A percentile compares a stretch with the other conserved stretches of the same genome.
phyloP scores from a whole-genome alignment of 2,329 filamentous ascomycete genomes.

The Alternaria postmessia region DNA sequence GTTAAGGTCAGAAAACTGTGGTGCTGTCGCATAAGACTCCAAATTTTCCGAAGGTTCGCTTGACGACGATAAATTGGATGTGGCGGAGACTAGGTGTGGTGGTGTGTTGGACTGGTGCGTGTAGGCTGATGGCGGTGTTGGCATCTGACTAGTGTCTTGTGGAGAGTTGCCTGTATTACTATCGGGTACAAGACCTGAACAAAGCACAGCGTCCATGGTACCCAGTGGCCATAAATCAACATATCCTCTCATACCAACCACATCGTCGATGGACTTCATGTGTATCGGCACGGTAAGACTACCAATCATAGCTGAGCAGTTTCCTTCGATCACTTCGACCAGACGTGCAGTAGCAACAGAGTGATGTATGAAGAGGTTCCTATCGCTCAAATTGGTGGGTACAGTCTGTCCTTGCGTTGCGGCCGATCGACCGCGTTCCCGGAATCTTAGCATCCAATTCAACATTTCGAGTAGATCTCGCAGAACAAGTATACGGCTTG shows the following conservation, averaged over 20 bases:
- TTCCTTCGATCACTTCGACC: slow-evolving; percentile 34
- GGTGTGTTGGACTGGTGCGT: not conserved
- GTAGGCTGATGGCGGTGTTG: slow-evolving; percentile 1
- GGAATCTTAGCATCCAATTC: slow-evolving; percentile 42
- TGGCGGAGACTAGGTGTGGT: not conserved
- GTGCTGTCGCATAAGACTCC: slow-evolving; percentile 11
- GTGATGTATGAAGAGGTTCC: slow-evolving; percentile 26
- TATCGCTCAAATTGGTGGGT: slow-evolving; percentile 20
- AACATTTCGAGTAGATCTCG: slow-evolving; percentile 42
- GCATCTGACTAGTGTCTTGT: not conserved
- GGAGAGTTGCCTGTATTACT: slow-evolving; percentile 16
- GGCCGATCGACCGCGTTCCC: slow-evolving; percentile 14
- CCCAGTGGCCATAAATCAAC: slow-evolving; percentile 37
- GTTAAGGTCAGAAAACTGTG: slow-evolving; percentile 10
- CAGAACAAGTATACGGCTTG: slow-evolving; percentile 36
- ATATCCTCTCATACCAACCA: slow-evolving; percentile 41
- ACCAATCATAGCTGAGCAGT: slow-evolving; percentile 33
- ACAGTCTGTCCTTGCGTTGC: slow-evolving; percentile 6
- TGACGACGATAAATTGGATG: slow-evolving; percentile 8
- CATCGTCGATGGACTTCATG: slow-evolving; percentile 32
- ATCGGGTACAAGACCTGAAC: slow-evolving; percentile 37
- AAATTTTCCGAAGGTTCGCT: slow-evolving; percentile 3
- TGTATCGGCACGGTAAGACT: slow-evolving; percentile 37
- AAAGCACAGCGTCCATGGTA: slow-evolving; percentile 37
- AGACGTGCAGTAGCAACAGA: slow-evolving; percentile 30